Evolutionary conservation across 768 basidiomycete genomes (phyloP).

Genomic region (Tylopilus sp.): DNA sequence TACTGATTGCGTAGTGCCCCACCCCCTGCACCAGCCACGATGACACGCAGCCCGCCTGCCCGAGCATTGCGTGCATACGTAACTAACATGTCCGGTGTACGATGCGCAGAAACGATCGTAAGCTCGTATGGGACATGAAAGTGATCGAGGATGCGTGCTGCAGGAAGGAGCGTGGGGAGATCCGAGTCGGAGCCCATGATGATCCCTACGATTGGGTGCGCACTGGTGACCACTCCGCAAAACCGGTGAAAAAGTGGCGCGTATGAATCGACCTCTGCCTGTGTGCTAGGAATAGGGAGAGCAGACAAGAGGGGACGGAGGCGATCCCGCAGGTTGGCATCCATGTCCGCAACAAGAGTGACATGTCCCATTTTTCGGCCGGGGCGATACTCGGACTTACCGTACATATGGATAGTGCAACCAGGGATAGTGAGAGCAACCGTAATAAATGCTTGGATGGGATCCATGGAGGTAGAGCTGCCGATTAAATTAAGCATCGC

Average conservation of each 20-base stretch:
- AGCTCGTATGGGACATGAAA: slow-evolving; percentile 89
- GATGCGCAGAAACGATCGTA: slow-evolving; percentile 94
- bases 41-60: slow-evolving; percentile 59
- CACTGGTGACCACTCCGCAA: slow-evolving; percentile 52
- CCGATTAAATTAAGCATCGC: slow-evolving; percentile 97
- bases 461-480: slow-evolving; percentile 59
- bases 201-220: slow-evolving; percentile 79
- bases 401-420: slow-evolving; percentile 85
- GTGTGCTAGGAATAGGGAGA: slow-evolving; percentile 41
- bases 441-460: slow-evolving; percentile 53
- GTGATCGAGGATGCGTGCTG: slow-evolving; percentile 77
- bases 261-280: slow-evolving; percentile 50
- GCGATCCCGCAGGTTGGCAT: slow-evolving; percentile 64
- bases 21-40: slow-evolving; percentile 97
- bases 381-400: slow-evolving; percentile 85
- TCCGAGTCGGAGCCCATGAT: slow-evolving; percentile 99
- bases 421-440: slow-evolving; percentile 70
- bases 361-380: slow-evolving; percentile 99
- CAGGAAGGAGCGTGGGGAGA: slow-evolving; percentile 88
- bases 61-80: slow-evolving; percentile 77
- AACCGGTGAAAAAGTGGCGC: slow-evolving; percentile 43
- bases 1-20: too few species aligned
- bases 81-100: slow-evolving; percentile 84
- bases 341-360: slow-evolving; percentile 80
- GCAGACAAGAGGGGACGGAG: slow-evolving; percentile 71